phyloP scores from a whole-genome alignment of 1,139 yeast genomes.

The Nakaseomyces kungkrabaensis region DNA sequence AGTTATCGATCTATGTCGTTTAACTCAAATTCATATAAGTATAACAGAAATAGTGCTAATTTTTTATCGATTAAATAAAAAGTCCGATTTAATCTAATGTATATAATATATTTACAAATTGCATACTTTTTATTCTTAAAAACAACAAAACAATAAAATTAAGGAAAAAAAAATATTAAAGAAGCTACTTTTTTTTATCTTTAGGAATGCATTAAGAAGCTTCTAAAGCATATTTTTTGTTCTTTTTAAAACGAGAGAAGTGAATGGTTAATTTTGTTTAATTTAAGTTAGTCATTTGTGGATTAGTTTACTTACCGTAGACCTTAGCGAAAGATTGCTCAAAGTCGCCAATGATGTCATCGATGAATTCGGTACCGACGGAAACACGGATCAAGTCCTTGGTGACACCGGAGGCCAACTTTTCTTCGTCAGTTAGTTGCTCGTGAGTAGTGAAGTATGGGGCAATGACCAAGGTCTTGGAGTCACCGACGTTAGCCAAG shows the following conservation, averaged over 20 bases:
- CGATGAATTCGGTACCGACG: constrained; percentile 83
- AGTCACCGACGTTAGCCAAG: constrained; percentile 94
- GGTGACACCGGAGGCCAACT: constrained; percentile 71
- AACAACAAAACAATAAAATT: neutral
- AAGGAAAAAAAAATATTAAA: neutral
- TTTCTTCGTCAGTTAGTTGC: constrained; percentile 77
- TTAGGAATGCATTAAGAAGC: neutral
- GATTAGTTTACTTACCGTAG: constrained; percentile 24
- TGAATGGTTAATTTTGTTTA: neutral
- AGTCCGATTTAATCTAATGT: neutral
- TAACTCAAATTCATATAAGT: too few relatives aligned
- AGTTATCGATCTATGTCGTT: too few relatives aligned
- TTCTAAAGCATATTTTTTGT: too few relatives aligned
- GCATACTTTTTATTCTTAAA: neutral
- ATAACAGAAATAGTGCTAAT: too few relatives aligned
- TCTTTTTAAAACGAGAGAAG: neutral
- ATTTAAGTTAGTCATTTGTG: neutral
- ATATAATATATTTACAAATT: neutral
- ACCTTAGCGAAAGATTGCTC: constrained; percentile 65
- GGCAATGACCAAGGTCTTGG: constrained; percentile 87
- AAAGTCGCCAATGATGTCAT: constrained; percentile 79
- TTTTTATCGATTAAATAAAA: neutral
- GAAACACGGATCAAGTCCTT: constrained; percentile 81
- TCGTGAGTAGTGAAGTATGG: constrained; percentile 95
- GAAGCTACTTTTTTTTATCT: neutral